Conservation (phyloP, 2,329 filamentous ascomycete genomes). For the Xylaria sp. region DNA sequence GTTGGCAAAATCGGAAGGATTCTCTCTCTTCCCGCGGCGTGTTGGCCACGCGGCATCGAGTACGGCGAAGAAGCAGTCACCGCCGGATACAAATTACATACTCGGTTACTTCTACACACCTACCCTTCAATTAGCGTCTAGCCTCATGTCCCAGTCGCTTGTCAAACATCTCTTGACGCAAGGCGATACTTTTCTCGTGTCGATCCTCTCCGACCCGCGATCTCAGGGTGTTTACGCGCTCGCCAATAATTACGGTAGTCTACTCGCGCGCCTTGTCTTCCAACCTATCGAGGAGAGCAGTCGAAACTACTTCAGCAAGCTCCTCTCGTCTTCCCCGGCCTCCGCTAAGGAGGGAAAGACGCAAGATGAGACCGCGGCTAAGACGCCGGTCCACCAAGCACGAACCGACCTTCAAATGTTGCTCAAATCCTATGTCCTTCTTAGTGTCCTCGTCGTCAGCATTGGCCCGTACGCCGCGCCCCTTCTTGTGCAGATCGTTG, state of each 20-base stretch:
- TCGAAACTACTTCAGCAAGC: slow-evolving; percentile 83
- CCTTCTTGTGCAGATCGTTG: slow-evolving; percentile 73
- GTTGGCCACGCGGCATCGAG: slow-evolving; percentile 37
- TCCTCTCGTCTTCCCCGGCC: slow-evolving; percentile 58
- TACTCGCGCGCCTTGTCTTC: slow-evolving; percentile 86
- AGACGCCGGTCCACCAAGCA: slow-evolving; percentile 47
- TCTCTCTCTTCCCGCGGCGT: slow-evolving; percentile 67
- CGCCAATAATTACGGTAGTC: slow-evolving; percentile 91
- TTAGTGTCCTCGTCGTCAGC: slow-evolving; percentile 71
- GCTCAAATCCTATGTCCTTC: slow-evolving; percentile 73
- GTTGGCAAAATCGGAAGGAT: slow-evolving; percentile 62
- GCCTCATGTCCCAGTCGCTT: slow-evolving; percentile 83
- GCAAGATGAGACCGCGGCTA: slow-evolving; percentile 14
- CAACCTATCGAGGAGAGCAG: slow-evolving; percentile 95
- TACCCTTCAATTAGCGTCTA: slow-evolving; percentile 75
- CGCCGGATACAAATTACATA: slow-evolving; percentile 50
- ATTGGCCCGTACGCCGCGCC: slow-evolving; percentile 79
- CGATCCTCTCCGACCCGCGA: slow-evolving; percentile 73
- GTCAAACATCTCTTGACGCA: slow-evolving; percentile 95
- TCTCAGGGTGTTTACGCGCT: slow-evolving; percentile 92
- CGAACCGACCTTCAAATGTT: slow-evolving; percentile 64
- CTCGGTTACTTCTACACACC: slow-evolving; percentile 69
- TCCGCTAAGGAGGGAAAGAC: slow-evolving; percentile 22
- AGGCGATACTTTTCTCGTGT: slow-evolving; percentile 89
- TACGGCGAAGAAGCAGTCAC: background rate